Evolutionary conservation across 2,329 filamentous ascomycete genomes (phyloP).

Genomic region (Rasamsonia emersonii): DNA sequence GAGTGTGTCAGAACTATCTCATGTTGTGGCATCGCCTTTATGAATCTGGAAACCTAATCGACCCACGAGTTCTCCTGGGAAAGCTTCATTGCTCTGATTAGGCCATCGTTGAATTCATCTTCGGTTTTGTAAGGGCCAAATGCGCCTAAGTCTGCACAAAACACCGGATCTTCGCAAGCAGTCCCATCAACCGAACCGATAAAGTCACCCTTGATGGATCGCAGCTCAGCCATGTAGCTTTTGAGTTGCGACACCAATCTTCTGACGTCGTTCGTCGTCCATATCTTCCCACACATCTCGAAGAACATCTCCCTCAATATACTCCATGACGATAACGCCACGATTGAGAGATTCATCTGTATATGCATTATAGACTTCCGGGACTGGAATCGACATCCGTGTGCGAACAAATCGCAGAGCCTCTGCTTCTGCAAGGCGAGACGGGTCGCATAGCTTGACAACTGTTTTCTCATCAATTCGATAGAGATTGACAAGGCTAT

Average conservation of each 20-base stretch:
- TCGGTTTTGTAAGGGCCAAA: constrained; percentile 12
- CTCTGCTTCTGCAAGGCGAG: constrained; percentile 7
- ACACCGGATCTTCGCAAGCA: constrained; percentile 10
- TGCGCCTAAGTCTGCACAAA: constrained; percentile 7
- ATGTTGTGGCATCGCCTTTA: constrained; percentile 11
- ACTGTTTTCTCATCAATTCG: constrained; percentile 26
- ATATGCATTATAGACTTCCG: constrained; percentile 11
- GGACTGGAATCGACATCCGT: constrained; percentile 13
- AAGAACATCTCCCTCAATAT: constrained; percentile 9
- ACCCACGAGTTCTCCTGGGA: constrained; percentile 8
- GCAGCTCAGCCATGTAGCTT: constrained; percentile 10
- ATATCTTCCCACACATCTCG: constrained; percentile 9
- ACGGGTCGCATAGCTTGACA: constrained; percentile 5
- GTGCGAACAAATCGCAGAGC: constrained; percentile 11
- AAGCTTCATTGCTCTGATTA: constrained; percentile 10
- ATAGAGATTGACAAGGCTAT: constrained; percentile 26
- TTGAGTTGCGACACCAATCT: constrained; percentile 10
- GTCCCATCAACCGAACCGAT: constrained; percentile 13
- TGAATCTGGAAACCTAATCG: constrained; percentile 7
- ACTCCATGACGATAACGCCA: constrained; percentile 13
- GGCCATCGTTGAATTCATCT: constrained; percentile 10
- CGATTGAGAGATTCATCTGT: constrained; percentile 5
- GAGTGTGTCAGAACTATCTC: constrained; percentile 19
- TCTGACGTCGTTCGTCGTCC: constrained; percentile 2
- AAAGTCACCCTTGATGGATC: constrained; percentile 10